phyloP scores from a whole-genome alignment of 768 basidiomycete species.

The Pleurotus djamor region DNA sequence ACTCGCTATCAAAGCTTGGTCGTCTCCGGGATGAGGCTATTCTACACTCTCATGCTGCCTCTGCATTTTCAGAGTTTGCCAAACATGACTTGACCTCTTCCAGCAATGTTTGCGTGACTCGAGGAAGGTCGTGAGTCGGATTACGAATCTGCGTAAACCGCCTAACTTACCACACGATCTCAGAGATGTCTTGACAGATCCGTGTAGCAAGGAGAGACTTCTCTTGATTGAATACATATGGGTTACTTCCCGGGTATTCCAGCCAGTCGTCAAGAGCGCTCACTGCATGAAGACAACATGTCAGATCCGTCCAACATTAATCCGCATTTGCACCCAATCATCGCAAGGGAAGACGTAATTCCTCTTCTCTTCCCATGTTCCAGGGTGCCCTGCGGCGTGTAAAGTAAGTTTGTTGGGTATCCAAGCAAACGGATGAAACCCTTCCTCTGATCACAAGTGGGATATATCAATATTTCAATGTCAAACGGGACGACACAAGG shows the following conservation, averaged over 20 bases:
- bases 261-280: conserved; percentile 2
- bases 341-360: background rate
- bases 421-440: background rate
- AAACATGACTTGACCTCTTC: background rate
- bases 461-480: background rate
- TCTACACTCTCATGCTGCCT: background rate
- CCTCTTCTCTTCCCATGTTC: background rate
- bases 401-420: background rate
- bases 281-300: background rate
- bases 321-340: background rate
- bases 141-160: background rate
- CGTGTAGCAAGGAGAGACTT: conserved; percentile 2
- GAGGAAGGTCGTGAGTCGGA: background rate
- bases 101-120: background rate
- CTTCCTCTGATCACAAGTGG: background rate
- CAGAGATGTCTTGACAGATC: background rate
- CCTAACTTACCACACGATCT: background rate
- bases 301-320: background rate
- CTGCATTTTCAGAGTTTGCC: background rate
- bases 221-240: conserved; percentile 1
- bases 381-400: background rate
- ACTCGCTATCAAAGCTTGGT: no score
- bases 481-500: background rate
- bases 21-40: background rate
- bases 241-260: background rate